Evolutionary conservation across 345 rosid species (phyloP), one percentile per base, ranked within the genome.

Genomic region (Draba incana): DNA sequence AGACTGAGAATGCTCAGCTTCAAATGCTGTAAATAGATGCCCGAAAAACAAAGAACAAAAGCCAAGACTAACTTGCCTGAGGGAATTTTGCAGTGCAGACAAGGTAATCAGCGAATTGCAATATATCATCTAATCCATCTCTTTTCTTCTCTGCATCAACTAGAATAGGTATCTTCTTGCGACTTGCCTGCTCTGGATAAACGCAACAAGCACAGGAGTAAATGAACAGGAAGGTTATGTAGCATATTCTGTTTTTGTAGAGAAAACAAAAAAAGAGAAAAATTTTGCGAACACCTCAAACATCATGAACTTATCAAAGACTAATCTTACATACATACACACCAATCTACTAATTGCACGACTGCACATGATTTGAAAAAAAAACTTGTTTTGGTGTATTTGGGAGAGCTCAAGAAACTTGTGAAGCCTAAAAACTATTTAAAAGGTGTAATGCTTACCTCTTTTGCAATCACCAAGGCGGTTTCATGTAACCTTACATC

Each of bases 61-160:
- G 69, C 5, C 0, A 0, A 61, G 27, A 20, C 56, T 47, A 71
- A 59, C 81, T 82, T 77, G 57, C 97, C 88, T 83, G 83, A 60
- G 98, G 93, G 75, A 92, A 88, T 69, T 83, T 90, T 30, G 83
- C 83, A 1, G 97, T 79, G 83, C 98, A 92, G 66, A 90, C 87
- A 43, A 72, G 85, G 64, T 88, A 92, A 76, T 66, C 82, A 0
- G 97, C 84, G 47, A 86, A 66, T 5, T 65, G 52, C 72, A 92
- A 76, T 69, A 92, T 84, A 58, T 86, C 90, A 81, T 92, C 90
- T 66, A 90, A 56, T 16, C 92, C 82, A 66, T 80, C 90, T 76
- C 98, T 84, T 78, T 71, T 84, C 81, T 79, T 85, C 77, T 90
- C 98, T 41, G 82, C 89, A 69, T 92, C 98, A 58, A 92, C 78